Conservation (phyloP, 768 basidiomycete genomes). For the Mycena epipterygia region DNA sequence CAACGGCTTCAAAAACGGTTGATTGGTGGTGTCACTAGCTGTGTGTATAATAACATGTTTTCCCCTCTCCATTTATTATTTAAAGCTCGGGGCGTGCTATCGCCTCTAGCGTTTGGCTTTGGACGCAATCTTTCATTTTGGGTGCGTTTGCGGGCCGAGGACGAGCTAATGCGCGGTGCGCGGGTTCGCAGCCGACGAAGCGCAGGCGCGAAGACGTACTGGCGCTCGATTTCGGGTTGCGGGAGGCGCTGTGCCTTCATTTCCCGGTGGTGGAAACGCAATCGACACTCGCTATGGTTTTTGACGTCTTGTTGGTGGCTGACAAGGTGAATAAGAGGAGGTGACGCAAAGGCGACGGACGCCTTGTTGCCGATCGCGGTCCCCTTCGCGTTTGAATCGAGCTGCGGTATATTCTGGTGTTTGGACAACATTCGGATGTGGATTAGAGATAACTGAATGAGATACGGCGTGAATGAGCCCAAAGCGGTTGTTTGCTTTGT, state of each 20-base stretch:
- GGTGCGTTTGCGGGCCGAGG: constrained; percentile 49
- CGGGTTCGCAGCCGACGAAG: constrained; percentile 14
- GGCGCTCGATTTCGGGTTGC: background rate
- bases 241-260: constrained; percentile 20
- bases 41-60: constrained; percentile 18
- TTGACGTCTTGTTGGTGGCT: background rate
- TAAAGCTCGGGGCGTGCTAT: constrained; percentile 18
- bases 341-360: background rate
- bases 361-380: background rate
- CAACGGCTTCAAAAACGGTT: constrained; percentile 15
- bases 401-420: background rate
- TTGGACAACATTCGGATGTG: background rate
- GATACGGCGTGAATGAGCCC: constrained; percentile 11
- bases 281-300: constrained; percentile 10
- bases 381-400: background rate
- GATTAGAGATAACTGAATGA: background rate
- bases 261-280: background rate
- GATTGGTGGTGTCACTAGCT: constrained; percentile 4
- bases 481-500: constrained; percentile 2
- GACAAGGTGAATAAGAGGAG: background rate
- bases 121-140: constrained; percentile 41
- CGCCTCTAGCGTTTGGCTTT: constrained; percentile 16
- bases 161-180: constrained; percentile 14
- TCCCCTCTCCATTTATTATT: too few relatives aligned
- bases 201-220: background rate